These are phyloP conservation scores for Cyberlindnera xishuangbannaensis DNA, from an alignment of 805 yeast genomes.

Conservation along the genomic window DNA sequence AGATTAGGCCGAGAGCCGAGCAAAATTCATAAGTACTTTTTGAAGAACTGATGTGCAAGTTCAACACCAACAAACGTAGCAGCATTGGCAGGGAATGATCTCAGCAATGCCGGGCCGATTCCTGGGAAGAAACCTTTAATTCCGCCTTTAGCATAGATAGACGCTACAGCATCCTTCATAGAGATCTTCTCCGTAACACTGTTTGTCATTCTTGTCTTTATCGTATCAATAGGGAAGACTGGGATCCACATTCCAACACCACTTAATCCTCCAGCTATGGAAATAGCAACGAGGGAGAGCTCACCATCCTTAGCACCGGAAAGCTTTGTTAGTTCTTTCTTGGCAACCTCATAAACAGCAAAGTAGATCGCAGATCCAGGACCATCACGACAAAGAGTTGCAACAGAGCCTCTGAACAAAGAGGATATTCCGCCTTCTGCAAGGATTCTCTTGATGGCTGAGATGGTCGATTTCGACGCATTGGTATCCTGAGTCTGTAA, in stretches of 20 bases:
- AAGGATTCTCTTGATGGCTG: slow-evolving; percentile 62
- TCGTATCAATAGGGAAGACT: slow-evolving; percentile 94
- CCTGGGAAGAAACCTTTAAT: slow-evolving; percentile 95
- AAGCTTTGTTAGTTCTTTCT: slow-evolving; percentile 47
- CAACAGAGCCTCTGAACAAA: slow-evolving; percentile 83
- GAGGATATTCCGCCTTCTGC: slow-evolving; percentile 79
- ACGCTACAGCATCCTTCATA: slow-evolving; percentile 58
- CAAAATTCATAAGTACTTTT: slow-evolving; percentile 24
- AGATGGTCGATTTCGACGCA: slow-evolving; percentile 36
- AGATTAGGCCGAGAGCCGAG: no score
- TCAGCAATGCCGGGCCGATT: slow-evolving; percentile 86
- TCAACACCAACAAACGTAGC: slow-evolving; percentile 97
- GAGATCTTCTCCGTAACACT: slow-evolving; percentile 37
- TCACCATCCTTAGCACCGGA: slow-evolving; percentile 39
- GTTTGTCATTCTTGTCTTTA: slow-evolving; percentile 49
- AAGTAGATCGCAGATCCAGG: slow-evolving; percentile 96
- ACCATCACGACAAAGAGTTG: slow-evolving; percentile 94
- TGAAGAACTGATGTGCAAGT: slow-evolving; percentile 46
- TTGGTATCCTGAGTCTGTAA: slow-evolving; percentile 64
- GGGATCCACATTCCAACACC: slow-evolving; percentile 97
- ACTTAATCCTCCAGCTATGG: slow-evolving; percentile 91
- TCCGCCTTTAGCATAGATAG: slow-evolving; percentile 73
- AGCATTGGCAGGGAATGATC: slow-evolving; percentile 99
- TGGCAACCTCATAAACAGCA: slow-evolving; percentile 86
- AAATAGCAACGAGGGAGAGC: slow-evolving; percentile 66